Conservation (phyloP, 148 eudicot genomes). For the Amaranthus hypochondriacus region DNA sequence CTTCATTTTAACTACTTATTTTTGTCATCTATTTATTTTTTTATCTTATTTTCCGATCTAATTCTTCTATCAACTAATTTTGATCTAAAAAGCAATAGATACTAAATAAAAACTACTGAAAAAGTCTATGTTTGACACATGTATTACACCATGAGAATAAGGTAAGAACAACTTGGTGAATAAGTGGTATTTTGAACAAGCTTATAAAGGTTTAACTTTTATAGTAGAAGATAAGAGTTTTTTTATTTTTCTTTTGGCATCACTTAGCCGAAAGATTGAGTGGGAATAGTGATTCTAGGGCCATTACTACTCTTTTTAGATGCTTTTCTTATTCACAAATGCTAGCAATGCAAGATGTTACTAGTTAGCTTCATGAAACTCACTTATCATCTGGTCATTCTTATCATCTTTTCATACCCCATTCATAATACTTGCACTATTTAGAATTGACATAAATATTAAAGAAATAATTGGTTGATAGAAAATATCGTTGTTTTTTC, state of each 20-base stretch:
- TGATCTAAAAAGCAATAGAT: no score
- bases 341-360: not conserved
- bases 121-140: not conserved
- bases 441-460: no score
- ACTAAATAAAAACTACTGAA: no score
- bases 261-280: constrained; percentile 13
- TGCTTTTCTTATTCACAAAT: constrained; percentile 19
- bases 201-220: constrained; percentile 6
- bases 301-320: constrained; percentile 5
- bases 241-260: constrained; percentile 3
- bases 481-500: no score
- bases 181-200: not conserved
- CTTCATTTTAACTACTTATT: no score
- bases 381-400: no score
- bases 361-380: not conserved
- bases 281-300: not conserved
- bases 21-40: no score
- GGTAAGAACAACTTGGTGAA: constrained; percentile 1
- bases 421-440: no score
- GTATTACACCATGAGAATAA: not conserved
- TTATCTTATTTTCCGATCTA: no score
- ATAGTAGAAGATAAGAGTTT: constrained; percentile 9
- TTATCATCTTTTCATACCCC: no score
- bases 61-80: no score
- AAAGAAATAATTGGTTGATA: no score